Base-by-base conservation (phyloP, 1,284 basidiomycete species). In the Calocybe gambosa region DNA sequence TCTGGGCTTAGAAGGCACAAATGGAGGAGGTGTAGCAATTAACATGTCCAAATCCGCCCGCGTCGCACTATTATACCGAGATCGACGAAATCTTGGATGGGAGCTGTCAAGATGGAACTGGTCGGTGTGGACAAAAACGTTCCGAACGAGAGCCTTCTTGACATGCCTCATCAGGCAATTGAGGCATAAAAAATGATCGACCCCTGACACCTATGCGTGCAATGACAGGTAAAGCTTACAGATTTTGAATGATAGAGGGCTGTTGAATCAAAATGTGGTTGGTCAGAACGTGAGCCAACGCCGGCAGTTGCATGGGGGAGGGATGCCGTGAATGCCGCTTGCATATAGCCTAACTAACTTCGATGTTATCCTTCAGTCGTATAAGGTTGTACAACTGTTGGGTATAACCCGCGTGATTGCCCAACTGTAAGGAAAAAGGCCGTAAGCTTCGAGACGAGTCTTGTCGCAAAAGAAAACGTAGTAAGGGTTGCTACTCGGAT, bases 21-120 rank as follows among this genome's bases (percentile, higher is more conserved):
- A 55, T 48, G 53, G 53, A 55, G 53, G 53, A 51, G 38, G 7
- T 13, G 15, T 35, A 31, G 38, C 41, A 45, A 42, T 40, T 49
- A 46, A 35, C 42, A 43, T 31, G 16, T 13, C 36, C 41, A 45
- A 39, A 46, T 48, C 51, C 52, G 52, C 18, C 20, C 29, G 25
- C 15, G 23, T 49, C 49, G 50, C 50, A 50, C 21, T 39, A 39
- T 45, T 37, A 25, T 31, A 41, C 25, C 45, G 47, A 47, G 48
- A 50, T 55, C 47, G 10, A 38, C 44, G 38, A 40, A 28, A 46
- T 23, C 28, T 45, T 50, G 44, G 47, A 52, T 54, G 47, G 39
- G 40, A 50, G 46, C 52, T 49, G 53, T 54, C 48, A 55, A 47
- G 33, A 42, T 18, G 23, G 25, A 40, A 43, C 29, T 40, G 19